Conservation (phyloP, 257 asterid species). For the Salvia miltiorrhiza region DNA sequence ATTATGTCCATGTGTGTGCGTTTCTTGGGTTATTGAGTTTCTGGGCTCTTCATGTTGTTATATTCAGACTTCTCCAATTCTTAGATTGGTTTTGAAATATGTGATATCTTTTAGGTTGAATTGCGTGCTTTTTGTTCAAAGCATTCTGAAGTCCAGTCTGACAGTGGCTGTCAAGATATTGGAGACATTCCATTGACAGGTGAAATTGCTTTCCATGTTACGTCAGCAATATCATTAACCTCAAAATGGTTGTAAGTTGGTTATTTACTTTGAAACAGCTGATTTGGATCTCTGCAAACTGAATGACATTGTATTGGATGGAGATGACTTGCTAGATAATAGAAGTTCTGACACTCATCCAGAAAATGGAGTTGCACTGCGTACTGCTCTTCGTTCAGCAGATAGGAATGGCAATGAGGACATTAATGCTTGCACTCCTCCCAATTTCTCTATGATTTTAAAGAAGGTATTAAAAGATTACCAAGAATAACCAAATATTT, state of each 20-base stretch:
- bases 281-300: conserved; percentile 34
- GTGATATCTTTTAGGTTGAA: conserved; percentile 59
- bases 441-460: conserved; percentile 49
- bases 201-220: conserved; percentile 37
- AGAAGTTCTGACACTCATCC: conserved; percentile 37
- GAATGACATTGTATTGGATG: conserved; percentile 36
- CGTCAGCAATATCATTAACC: conserved; percentile 18
- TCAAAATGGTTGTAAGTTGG: conserved; percentile 30
- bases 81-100: conserved; percentile 14
- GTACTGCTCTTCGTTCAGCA: conserved; percentile 29
- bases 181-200: conserved; percentile 40
- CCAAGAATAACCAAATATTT: background rate
- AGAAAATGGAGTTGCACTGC: conserved; percentile 36
- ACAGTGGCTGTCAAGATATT: conserved; percentile 37
- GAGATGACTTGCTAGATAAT: conserved; percentile 34
- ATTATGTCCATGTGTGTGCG: background rate
- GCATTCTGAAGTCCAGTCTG: conserved; percentile 70
- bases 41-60: conserved; percentile 10
- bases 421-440: conserved; percentile 32
- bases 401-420: conserved; percentile 36
- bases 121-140: conserved; percentile 92
- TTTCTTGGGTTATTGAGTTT: background rate
- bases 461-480: conserved; percentile 62
- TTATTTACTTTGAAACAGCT: conserved; percentile 28
- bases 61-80: conserved; percentile 1